phyloP scores from a whole-genome alignment of 257 asterid species.

The Jasminum sambac region DNA sequence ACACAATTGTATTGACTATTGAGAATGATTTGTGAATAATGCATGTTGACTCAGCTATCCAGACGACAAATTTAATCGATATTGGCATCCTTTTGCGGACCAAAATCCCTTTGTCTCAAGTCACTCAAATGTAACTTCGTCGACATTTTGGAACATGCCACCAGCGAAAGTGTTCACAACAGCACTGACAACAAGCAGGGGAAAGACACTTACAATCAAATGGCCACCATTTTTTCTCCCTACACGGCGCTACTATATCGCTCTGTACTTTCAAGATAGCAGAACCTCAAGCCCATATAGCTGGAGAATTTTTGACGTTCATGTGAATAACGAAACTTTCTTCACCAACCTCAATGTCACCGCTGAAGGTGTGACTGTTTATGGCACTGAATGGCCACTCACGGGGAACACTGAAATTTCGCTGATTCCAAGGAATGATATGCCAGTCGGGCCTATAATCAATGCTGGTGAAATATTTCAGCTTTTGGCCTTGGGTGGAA shows the following conservation, averaged over 20 bases:
- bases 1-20: conserved; percentile 1
- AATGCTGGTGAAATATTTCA: conserved; percentile 82
- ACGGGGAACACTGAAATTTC: conserved; percentile 50
- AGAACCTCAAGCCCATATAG: conserved; percentile 68
- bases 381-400: conserved; percentile 66
- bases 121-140: conserved; percentile 47
- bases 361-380: conserved; percentile 53
- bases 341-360: conserved; percentile 65
- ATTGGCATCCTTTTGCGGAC: conserved; percentile 64
- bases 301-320: conserved; percentile 69
- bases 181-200: conserved; percentile 72
- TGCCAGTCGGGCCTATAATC: conserved; percentile 78
- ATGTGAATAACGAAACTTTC: conserved; percentile 58
- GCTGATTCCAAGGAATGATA: conserved; percentile 39
- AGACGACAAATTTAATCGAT: conserved; percentile 72
- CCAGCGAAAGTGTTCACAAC: conserved; percentile 57
- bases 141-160: conserved; percentile 75
- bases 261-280: conserved; percentile 74
- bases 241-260: conserved; percentile 55
- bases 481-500: conserved; percentile 53
- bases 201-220: conserved; percentile 46
- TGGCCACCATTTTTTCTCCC: conserved; percentile 80
- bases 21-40: conserved; percentile 16
- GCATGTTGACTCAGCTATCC: conserved; percentile 57
- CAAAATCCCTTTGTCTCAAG: conserved; percentile 48